phyloP scores from a whole-genome alignment of 139 green algal species.

The Prasinococcaceae sp. region DNA sequence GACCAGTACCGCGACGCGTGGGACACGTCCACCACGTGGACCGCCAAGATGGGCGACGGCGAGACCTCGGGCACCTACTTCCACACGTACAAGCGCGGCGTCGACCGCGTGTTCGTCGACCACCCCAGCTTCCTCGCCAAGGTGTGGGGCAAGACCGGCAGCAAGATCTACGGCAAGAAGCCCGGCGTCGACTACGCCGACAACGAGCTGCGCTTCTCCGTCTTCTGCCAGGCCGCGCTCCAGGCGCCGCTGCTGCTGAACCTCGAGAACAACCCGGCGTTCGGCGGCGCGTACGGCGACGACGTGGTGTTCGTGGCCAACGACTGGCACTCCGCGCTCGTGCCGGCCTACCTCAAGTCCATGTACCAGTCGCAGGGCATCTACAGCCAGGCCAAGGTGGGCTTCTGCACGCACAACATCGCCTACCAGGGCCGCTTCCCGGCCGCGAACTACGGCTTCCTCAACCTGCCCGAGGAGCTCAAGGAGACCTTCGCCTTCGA shows the following conservation, averaged over 20 bases:
- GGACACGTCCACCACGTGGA: constrained; percentile 80
- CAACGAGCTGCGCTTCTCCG: constrained; percentile 88
- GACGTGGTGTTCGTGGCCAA: constrained; percentile 87
- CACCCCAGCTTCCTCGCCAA: constrained; percentile 88
- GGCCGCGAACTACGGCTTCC: constrained; percentile 48
- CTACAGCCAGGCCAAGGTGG: constrained; percentile 31
- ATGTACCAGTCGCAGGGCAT: constrained; percentile 24
- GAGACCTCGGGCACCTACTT: too few species aligned
- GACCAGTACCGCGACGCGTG: constrained; percentile 94
- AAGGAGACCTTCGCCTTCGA: constrained; percentile 56
- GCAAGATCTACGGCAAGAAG: constrained; percentile 86
- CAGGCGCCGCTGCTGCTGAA: constrained; percentile 23
- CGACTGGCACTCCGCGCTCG: constrained; percentile 75
- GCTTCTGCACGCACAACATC: constrained; percentile 93
- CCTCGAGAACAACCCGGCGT: constrained; percentile 13
- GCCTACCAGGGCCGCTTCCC: constrained; percentile 90
- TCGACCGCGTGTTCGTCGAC: constrained; percentile 94
- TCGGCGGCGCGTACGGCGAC: constrained; percentile 40
- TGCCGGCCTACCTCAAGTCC: constrained; percentile 78
- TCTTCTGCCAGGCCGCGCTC: constrained; percentile 56
- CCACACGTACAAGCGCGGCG: constrained; percentile 86
- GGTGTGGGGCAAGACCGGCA: constrained; percentile 86
- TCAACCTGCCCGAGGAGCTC: constrained; percentile 49
- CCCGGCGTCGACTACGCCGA: constrained; percentile 83
- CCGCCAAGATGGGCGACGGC: constrained; percentile 63